Percentiles rank a stretch among this genome's conserved stretches.
Conservation (phyloP, 2,329 filamentous ascomycete genomes). For the Myriosclerotinia curreyana region DNA sequence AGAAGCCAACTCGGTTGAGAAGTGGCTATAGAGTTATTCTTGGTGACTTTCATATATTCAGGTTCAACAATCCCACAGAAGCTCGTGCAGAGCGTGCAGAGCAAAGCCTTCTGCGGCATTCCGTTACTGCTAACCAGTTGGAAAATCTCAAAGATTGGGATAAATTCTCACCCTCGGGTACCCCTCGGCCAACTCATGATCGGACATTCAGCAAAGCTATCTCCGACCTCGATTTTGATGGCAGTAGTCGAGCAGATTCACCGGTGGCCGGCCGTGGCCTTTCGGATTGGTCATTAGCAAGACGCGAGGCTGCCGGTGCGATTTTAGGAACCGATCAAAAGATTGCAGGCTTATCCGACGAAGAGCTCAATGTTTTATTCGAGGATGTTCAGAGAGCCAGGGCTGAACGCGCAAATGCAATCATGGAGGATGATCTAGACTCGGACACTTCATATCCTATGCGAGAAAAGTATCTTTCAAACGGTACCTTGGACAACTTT, state of each 20-base stretch:
- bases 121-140: conserved; percentile 62
- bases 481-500: conserved; percentile 91
- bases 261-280: conserved; percentile 68
- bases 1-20: conserved; percentile 79
- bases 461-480: conserved; percentile 93
- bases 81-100: conserved; percentile 89
- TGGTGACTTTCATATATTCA: conserved; percentile 97
- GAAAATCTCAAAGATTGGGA: conserved; percentile 50
- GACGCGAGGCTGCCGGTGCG: conserved; percentile 87
- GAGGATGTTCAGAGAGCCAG: conserved; percentile 89
- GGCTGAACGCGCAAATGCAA: conserved; percentile 71
- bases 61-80: conserved; percentile 97
- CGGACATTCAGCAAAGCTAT: conserved; percentile 73
- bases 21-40: conserved; percentile 94
- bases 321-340: conserved; percentile 89
- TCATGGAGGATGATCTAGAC: conserved; percentile 85
- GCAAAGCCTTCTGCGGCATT: conserved; percentile 82
- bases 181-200: conserved; percentile 66
- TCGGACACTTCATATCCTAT: conserved; percentile 84
- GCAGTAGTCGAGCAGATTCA: conserved; percentile 72
- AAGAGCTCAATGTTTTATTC: conserved; percentile 88
- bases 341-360: conserved; percentile 83
- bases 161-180: conserved; percentile 62
- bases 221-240: conserved; percentile 68
- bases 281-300: conserved; percentile 91